A percentile compares a stretch with the other conserved stretches of the same genome.
Evolutionary conservation across 305 asterid species (phyloP).

Genomic region (Fraxinus floribunda): DNA sequence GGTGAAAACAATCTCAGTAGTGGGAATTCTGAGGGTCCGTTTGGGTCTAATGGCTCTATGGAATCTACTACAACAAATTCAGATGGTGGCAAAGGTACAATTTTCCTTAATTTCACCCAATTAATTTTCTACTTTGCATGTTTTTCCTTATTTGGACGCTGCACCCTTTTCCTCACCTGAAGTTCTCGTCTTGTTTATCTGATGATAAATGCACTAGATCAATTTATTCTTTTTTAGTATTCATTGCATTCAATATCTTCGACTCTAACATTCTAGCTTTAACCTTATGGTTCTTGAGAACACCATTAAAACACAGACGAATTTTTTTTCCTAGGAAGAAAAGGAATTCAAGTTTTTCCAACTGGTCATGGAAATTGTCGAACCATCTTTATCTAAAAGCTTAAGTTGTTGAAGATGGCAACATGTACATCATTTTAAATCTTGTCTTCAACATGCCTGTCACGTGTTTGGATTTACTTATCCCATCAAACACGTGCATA

Average conservation of each 20-base stretch:
- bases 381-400: background rate
- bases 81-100: constrained; percentile 51
- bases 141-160: background rate
- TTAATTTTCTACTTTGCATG: background rate
- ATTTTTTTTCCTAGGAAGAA: background rate
- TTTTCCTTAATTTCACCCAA: background rate
- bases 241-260: background rate
- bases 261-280: background rate
- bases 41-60: constrained; percentile 40
- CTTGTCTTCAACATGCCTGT: background rate
- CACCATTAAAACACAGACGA: background rate
- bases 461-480: background rate
- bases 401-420: background rate
- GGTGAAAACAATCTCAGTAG: constrained; percentile 42
- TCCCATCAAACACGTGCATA: background rate
- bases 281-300: background rate
- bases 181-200: background rate
- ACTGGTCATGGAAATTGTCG: background rate
- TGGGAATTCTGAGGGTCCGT: constrained; percentile 24
- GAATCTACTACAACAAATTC: constrained; percentile 42
- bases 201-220: background rate
- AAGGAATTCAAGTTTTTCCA: background rate
- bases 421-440: background rate
- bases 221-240: background rate
- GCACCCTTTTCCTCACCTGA: background rate